phyloP scores from a whole-genome alignment of 306 rosid species.

The Lathyrus sativus region DNA sequence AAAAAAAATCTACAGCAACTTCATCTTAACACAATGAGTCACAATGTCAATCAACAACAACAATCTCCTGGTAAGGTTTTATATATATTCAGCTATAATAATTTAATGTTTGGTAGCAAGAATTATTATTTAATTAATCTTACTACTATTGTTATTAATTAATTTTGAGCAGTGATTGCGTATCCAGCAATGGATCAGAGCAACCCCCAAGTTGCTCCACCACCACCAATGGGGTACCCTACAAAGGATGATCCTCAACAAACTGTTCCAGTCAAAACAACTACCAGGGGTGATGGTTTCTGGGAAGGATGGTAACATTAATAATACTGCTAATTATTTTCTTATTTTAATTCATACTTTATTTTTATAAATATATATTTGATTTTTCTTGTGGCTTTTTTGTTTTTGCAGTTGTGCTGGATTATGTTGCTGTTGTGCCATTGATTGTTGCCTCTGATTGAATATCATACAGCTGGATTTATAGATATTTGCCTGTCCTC shows the following conservation, averaged over 20 bases:
- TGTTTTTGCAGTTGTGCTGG: conserved; percentile 58
- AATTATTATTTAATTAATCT: not conserved
- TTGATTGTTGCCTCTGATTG: conserved; percentile 51
- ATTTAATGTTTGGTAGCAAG: not conserved
- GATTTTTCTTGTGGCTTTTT: not conserved
- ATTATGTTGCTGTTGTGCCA: conserved; percentile 60
- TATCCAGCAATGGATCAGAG: conserved; percentile 37
- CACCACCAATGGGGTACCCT: conserved; percentile 54
- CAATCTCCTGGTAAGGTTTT: conserved; percentile 41
- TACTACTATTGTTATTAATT: not conserved
- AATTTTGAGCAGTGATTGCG: conserved; percentile 36
- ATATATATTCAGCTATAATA: not conserved
- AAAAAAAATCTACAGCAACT: not conserved
- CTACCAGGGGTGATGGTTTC: conserved; percentile 58
- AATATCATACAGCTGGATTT: not conserved
- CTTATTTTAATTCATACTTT: not conserved
- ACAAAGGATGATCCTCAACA: conserved; percentile 40
- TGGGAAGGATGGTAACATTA: conserved; percentile 61
- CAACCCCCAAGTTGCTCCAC: conserved; percentile 27
- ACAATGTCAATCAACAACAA: conserved; percentile 38
- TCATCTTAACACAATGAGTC: conserved; percentile 18
- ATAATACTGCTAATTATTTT: not conserved
- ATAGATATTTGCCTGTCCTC: no score
- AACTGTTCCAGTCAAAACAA: conserved; percentile 40
- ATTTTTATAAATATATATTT: not conserved